A percentile compares a stretch with the other conserved stretches of the same genome.
These are phyloP conservation scores for Nicotiana obtusifolia DNA, from an alignment of 257 asterid genomes.

Conservation along the genomic window DNA sequence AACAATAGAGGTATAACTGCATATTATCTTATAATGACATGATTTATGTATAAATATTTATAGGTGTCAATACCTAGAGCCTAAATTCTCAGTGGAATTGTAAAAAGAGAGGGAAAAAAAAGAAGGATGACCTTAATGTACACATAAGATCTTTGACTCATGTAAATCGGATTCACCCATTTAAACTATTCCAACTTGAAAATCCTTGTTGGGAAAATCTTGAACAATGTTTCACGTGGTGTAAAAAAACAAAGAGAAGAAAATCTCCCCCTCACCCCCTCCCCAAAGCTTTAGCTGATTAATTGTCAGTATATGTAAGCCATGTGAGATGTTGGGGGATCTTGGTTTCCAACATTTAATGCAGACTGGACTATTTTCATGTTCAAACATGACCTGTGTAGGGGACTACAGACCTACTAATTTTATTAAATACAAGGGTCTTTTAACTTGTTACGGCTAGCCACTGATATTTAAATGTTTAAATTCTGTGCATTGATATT, in stretches of 20 bases:
- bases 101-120: background rate
- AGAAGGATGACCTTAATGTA: constrained; percentile 4
- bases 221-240: constrained; percentile 6
- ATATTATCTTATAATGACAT: too few species aligned
- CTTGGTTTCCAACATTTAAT: constrained; percentile 37
- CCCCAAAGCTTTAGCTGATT: background rate
- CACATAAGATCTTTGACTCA: constrained; percentile 38
- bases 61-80: background rate
- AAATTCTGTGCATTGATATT: background rate
- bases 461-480: constrained; percentile 15
- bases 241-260: background rate
- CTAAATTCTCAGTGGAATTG: background rate
- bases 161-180: constrained; percentile 18
- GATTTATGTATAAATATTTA: too few species aligned
- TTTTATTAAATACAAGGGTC: background rate
- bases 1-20: too few species aligned
- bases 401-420: constrained; percentile 34
- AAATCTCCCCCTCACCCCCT: background rate
- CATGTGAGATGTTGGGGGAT: constrained; percentile 56
- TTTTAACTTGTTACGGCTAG: constrained; percentile 20
- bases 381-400: constrained; percentile 35
- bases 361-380: constrained; percentile 40
- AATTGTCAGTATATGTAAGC: constrained; percentile 34
- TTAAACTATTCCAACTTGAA: constrained; percentile 13
- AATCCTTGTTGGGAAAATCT: constrained; percentile 4